phyloP scores from a whole-genome alignment of 805 yeast species.

The Citeromyces matritensis region DNA sequence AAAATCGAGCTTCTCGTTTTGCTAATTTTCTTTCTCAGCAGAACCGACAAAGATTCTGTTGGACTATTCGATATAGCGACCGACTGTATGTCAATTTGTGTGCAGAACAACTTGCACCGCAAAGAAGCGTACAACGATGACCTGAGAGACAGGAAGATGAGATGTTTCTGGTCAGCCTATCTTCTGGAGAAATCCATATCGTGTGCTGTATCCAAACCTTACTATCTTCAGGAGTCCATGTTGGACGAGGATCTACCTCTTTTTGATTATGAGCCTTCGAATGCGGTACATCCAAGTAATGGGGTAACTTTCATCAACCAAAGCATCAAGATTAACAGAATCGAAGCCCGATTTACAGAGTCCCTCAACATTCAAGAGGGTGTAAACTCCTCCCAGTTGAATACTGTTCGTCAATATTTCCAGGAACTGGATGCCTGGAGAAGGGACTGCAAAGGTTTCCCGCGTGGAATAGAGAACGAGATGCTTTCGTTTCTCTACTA shows the following conservation, averaged over 20 bases:
- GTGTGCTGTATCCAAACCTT: conserved; percentile 45
- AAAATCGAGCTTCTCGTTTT: conserved; percentile 37
- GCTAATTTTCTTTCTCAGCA: conserved; percentile 35
- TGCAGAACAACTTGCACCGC: conserved; percentile 19
- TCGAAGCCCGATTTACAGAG: conserved; percentile 47
- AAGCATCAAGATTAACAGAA: conserved; percentile 36
- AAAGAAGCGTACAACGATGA: conserved; percentile 16
- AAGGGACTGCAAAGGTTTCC: conserved; percentile 29
- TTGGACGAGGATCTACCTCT: conserved; percentile 33
- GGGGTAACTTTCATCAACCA: conserved; percentile 36
- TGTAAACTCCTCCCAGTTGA: conserved; percentile 18
- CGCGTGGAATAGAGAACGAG: conserved; percentile 38
- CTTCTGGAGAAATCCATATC: conserved; percentile 47
- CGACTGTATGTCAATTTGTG: conserved; percentile 34
- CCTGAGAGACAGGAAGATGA: conserved; percentile 22
- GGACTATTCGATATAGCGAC: conserved; percentile 35
- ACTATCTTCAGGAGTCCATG: conserved; percentile 32
- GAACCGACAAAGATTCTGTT: conserved; percentile 47
- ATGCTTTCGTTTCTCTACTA: conserved; percentile 44
- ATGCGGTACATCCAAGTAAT: conserved; percentile 16
- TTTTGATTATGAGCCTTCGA: conserved; percentile 27
- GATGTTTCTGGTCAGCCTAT: conserved; percentile 54
- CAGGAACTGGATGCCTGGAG: conserved; percentile 45
- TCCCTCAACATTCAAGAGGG: conserved; percentile 12
- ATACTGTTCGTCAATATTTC: conserved; percentile 33